These are phyloP conservation scores for Bodo saltans DNA, from an alignment of 78 protist genomes.

Conservation along the genomic window DNA sequence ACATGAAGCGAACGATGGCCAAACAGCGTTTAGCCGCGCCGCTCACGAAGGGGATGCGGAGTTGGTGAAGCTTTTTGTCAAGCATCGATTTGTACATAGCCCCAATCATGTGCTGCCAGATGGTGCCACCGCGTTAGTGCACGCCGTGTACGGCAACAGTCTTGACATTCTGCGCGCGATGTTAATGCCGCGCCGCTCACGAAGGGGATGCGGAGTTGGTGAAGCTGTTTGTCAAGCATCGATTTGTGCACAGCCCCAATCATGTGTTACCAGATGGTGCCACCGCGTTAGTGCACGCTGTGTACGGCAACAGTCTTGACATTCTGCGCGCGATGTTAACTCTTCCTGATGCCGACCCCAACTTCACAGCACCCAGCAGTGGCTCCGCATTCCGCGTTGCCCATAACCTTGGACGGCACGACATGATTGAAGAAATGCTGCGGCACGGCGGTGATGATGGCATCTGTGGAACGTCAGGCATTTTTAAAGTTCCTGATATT, in stretches of 20 bases:
- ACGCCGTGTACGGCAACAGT: no score
- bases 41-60: background rate
- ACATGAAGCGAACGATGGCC: background rate
- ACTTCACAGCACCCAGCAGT: no score
- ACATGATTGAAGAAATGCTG: no score
- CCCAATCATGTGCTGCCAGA: background rate
- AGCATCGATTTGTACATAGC: background rate
- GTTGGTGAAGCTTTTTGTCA: background rate
- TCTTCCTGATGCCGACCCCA: no score
- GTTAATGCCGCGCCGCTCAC: background rate
- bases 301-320: no score
- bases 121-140: background rate
- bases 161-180: no score
- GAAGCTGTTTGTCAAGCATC: background rate
- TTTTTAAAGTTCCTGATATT: no score
- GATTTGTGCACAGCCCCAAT: background rate
- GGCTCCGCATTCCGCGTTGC: no score
- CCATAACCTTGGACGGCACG: no score
- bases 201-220: background rate
- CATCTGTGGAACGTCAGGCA: no score
- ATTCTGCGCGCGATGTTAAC: no score
- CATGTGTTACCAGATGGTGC: background rate
- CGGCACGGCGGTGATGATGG: no score
- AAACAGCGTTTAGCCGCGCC: background rate
- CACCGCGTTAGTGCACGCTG: background rate